Evolutionary conservation across 768 basidiomycete genomes (phyloP).

Genomic region (Xerocomus spinulosus): DNA sequence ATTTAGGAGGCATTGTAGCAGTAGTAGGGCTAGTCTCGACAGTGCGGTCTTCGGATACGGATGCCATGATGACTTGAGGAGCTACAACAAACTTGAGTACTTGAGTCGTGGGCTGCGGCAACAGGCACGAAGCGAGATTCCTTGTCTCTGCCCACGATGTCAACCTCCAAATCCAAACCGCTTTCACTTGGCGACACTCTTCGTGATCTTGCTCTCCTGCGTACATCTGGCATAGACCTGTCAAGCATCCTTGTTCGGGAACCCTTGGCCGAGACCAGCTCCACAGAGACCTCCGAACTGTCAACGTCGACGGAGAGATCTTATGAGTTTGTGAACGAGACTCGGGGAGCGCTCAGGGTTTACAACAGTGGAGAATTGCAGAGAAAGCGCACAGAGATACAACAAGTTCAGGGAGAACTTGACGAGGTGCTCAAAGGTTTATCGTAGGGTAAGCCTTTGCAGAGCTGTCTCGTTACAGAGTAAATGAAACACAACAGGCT

Average conservation of each 20-base stretch:
- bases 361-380: slow-evolving; percentile 44
- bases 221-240: slow-evolving; percentile 50
- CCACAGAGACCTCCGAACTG: slow-evolving; percentile 9
- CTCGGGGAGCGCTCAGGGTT: slow-evolving; percentile 51
- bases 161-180: slow-evolving; percentile 35
- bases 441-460: slow-evolving; percentile 24
- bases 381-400: slow-evolving; percentile 49
- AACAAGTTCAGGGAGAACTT: slow-evolving; percentile 48
- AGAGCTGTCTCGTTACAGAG: no score
- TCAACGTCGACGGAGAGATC: slow-evolving; percentile 38
- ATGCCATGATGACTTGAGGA: slow-evolving; percentile 12
- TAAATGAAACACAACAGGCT: no score
- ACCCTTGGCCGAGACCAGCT: not conserved
- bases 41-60: slow-evolving; percentile 8
- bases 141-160: slow-evolving; percentile 13
- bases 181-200: slow-evolving; percentile 56
- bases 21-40: not conserved
- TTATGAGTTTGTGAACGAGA: slow-evolving; percentile 53
- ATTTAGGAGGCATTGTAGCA: not conserved
- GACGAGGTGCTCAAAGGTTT: slow-evolving; percentile 46
- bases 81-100: no score
- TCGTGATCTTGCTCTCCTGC: slow-evolving; percentile 68
- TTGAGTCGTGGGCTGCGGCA: not conserved
- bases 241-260: slow-evolving; percentile 25
- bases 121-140: not conserved